These are phyloP conservation scores for Pelargonium myrrhifolium DNA, from an alignment of 441 rosid species.

Conservation along the genomic window DNA sequence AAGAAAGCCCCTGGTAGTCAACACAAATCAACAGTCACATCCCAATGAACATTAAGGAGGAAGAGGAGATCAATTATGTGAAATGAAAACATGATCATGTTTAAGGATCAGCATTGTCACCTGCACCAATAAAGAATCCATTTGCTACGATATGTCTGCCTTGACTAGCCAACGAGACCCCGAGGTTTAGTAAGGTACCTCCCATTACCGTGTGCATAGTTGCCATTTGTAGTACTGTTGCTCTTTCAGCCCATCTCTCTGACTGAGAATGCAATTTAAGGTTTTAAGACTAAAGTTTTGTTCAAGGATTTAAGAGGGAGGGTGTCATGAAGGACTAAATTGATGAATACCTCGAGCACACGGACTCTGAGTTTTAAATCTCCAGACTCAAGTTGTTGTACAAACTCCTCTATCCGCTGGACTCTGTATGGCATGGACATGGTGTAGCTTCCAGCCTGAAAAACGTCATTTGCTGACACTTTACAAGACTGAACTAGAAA, in stretches of 20 bases:
- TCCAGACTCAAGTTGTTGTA: constrained; percentile 22
- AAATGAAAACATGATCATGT: background rate
- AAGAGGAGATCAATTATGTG: background rate
- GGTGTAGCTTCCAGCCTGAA: constrained; percentile 19
- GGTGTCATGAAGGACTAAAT: background rate
- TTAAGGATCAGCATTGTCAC: background rate
- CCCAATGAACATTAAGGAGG: no score
- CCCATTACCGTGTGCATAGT: constrained; percentile 22
- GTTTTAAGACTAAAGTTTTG: background rate
- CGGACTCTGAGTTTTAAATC: constrained; percentile 26
- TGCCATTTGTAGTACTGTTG: constrained; percentile 24
- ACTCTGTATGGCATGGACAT: constrained; percentile 24
- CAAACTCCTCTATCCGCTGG: constrained; percentile 24
- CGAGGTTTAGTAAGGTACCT: constrained; percentile 22
- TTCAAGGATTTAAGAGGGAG: no score
- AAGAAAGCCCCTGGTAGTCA: constrained; percentile 20
- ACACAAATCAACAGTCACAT: background rate
- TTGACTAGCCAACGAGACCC: constrained; percentile 18
- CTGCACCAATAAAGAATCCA: constrained; percentile 21
- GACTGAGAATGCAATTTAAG: constrained; percentile 12
- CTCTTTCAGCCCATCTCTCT: constrained; percentile 21
- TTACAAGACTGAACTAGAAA: background rate
- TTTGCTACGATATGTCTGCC: constrained; percentile 18
- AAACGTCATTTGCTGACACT: background rate
- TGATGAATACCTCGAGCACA: constrained; percentile 21